Conservation (phyloP, 2,329 filamentous ascomycete species). For the Talaromyces sp. region DNA sequence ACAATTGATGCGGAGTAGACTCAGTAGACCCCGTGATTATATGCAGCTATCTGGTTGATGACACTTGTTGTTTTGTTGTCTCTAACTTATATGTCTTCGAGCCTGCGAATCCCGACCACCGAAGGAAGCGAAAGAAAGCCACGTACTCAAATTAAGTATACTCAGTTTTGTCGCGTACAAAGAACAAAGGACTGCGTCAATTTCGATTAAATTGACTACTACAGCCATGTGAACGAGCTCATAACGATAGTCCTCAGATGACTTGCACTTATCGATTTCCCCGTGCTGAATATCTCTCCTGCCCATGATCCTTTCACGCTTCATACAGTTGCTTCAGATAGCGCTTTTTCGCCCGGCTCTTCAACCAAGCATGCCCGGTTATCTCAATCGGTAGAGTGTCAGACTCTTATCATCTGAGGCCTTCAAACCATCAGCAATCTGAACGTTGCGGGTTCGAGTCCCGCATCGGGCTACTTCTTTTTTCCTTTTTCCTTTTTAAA, state of each 20-base stretch:
- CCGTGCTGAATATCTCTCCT: no score
- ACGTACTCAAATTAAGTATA: no score
- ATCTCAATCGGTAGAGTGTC: constrained; percentile 17
- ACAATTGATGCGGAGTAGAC: not conserved
- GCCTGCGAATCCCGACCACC: no score
- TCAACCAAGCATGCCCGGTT: constrained; percentile 14
- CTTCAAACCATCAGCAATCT: not conserved
- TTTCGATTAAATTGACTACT: no score
- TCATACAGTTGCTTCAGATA: no score
- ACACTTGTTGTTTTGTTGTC: not conserved
- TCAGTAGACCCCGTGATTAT: not conserved
- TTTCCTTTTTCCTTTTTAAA: not conserved
- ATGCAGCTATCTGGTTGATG: not conserved
- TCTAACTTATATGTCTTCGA: not conserved
- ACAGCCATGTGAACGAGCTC: no score
- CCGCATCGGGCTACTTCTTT: constrained; percentile 12
- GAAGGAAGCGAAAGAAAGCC: no score
- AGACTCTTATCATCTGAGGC: constrained; percentile 14
- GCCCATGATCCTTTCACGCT: no score
- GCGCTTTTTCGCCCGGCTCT: not conserved
- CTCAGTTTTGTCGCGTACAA: no score
- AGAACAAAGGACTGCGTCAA: no score
- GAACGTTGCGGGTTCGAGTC: constrained; percentile 15
- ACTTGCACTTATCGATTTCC: no score
- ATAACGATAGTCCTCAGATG: no score